These are phyloP conservation scores for Entoloma clypeatum DNA, from an alignment of 1,284 basidiomycete genomes.

Conservation along the genomic window DNA sequence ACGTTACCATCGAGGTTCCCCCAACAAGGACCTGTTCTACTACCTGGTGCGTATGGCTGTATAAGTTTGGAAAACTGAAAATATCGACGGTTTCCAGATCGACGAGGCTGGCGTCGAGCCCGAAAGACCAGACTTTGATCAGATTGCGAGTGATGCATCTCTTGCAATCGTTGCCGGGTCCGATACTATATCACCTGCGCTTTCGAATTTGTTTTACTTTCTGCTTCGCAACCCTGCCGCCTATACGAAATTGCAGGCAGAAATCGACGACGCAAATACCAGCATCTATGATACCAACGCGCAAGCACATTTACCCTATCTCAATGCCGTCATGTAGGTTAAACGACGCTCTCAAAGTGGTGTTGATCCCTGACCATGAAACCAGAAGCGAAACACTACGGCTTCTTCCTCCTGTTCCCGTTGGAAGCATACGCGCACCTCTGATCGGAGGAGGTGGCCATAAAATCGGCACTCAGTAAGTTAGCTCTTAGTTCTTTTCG, in stretches of 20 bases:
- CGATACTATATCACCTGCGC: conserved; percentile 32
- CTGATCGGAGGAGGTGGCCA: conserved; percentile 29
- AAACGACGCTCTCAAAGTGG: neutral
- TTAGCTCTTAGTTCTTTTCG: conserved; percentile 1
- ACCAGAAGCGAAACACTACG: conserved; percentile 39
- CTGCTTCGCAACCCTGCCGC: conserved; percentile 29
- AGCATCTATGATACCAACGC: conserved; percentile 15
- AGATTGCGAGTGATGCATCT: conserved; percentile 30
- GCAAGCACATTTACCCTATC: conserved; percentile 26
- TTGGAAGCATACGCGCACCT: conserved; percentile 30
- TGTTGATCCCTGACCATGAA: neutral
- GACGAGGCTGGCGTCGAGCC: conserved; percentile 27
- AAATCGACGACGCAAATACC: conserved; percentile 25
- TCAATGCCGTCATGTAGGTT: conserved; percentile 33
- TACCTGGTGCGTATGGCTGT: conserved; percentile 28
- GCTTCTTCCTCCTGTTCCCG: conserved; percentile 36
- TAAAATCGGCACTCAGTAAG: conserved; percentile 26
- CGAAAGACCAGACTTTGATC: conserved; percentile 17
- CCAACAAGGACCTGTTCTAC: conserved; percentile 35
- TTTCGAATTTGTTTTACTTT: conserved; percentile 27
- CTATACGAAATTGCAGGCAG: conserved; percentile 25
- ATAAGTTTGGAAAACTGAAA: neutral
- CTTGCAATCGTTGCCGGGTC: conserved; percentile 38
- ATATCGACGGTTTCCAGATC: conserved; percentile 19
- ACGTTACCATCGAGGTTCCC: conserved; percentile 24